These are phyloP conservation scores for Candida vartiovaarae DNA, from an alignment of 805 yeast genomes.

Conservation along the genomic window DNA sequence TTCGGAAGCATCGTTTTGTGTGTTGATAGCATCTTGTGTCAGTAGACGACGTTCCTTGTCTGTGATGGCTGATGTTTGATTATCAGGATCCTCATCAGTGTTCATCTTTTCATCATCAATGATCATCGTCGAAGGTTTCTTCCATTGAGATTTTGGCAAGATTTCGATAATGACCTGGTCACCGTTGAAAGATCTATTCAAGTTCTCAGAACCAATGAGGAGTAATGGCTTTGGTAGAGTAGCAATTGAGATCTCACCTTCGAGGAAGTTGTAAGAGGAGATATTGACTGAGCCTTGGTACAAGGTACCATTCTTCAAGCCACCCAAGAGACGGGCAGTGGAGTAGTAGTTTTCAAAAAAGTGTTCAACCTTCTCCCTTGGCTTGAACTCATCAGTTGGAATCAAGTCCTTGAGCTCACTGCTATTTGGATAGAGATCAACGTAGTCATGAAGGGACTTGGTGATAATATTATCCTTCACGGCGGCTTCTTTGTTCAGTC, in stretches of 20 bases:
- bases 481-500: slow-evolving; percentile 55
- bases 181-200: slow-evolving; percentile 88
- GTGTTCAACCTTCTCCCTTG: slow-evolving; percentile 16
- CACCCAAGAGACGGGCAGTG: slow-evolving; percentile 81
- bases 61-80: slow-evolving; percentile 38
- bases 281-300: slow-evolving; percentile 80
- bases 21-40: slow-evolving; percentile 68
- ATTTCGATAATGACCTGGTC: slow-evolving; percentile 89
- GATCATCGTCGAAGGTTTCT: slow-evolving; percentile 71
- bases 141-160: slow-evolving; percentile 82
- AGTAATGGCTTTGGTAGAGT: slow-evolving; percentile 77
- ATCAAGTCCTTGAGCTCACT: slow-evolving; percentile 72
- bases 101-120: slow-evolving; percentile 42
- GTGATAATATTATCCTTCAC: slow-evolving; percentile 44
- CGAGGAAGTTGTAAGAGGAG: slow-evolving; percentile 80
- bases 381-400: slow-evolving; percentile 42
- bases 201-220: slow-evolving; percentile 71
- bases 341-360: slow-evolving; percentile 74
- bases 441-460: slow-evolving; percentile 58
- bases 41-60: slow-evolving; percentile 67
- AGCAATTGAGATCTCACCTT: slow-evolving; percentile 70
- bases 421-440: slow-evolving; percentile 61
- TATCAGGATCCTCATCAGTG: slow-evolving; percentile 32
- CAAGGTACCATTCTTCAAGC: slow-evolving; percentile 77
- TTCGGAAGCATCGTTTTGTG: slow-evolving; percentile 46